Evolutionary conservation across 2,329 filamentous ascomycete genomes (phyloP), one percentile per base, ranked within the genome.

Genomic region (Aureobasidium sp.): DNA sequence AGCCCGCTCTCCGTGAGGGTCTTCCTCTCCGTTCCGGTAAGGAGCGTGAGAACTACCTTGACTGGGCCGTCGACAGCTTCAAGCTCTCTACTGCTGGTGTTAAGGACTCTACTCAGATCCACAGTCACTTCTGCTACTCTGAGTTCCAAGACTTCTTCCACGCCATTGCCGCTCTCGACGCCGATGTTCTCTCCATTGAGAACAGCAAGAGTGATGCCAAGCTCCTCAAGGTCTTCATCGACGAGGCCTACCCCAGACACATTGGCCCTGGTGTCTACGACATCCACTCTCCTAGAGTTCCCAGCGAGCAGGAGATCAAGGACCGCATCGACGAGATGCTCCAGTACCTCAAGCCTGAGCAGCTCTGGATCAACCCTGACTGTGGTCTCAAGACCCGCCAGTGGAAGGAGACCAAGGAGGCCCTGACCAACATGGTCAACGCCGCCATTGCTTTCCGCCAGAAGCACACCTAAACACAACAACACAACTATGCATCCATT

Each of bases 71-170:
- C 72, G 87, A 96, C 81, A 91, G 92, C 70, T 99, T 99, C 91
- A 91, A 90, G 76, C 90, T 99, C 68, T 87, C 93, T 67, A 95
- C 92, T 70, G 86, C 91, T 63, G 94, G 91, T 76, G 93, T 99
- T 64, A 80, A 91, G 79, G 90, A 99, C 78, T 89, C 88, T 62
- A 99, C 94, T 68, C 94, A 99, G 84, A 96, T 99, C 77, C 94
- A 99, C 88, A 96, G 92, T 66, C 94, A 99, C 84, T 99, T 99
- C 89, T 99, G 94, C 79, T 99, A 99, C 87, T 97, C 94, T 57
- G 94, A 99, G 84, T 99, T 99, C 90, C 94, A 99, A 82, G 94
- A 99, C 84, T 99, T 99, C 85, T 99, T 99, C 91, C 90, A 97
- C 80, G 94, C 94, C 79, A 99, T 99, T 70, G 90, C 94, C 67